Conservation (phyloP, 2,329 filamentous ascomycete species). For the Fusarium redolens region DNA sequence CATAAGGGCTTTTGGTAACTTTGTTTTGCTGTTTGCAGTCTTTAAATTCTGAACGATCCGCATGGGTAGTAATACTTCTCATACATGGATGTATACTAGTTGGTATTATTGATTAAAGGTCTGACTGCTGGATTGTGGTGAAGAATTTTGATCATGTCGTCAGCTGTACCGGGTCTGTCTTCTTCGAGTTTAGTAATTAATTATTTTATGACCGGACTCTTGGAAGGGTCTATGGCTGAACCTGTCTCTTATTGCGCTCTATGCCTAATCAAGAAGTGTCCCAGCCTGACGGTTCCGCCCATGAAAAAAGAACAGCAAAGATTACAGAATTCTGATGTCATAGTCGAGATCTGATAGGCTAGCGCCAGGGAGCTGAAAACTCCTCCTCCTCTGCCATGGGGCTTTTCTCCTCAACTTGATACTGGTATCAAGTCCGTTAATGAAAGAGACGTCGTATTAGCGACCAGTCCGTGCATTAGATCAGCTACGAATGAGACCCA, state of each 20-base stretch:
- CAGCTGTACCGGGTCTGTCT: not conserved
- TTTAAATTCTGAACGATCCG: not conserved
- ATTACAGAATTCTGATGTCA: not conserved
- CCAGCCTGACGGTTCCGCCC: not conserved
- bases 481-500: not conserved
- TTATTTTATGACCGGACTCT: not conserved
- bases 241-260: not conserved
- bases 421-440: not conserved
- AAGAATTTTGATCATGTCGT: not conserved
- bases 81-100: not conserved
- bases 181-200: not conserved
- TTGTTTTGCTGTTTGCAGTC: not conserved
- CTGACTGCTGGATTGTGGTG: not conserved
- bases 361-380: not conserved
- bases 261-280: not conserved
- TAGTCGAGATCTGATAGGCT: not conserved
- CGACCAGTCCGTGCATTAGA: not conserved
- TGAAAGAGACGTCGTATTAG: constrained; percentile 2
- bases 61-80: not conserved
- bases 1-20: not conserved
- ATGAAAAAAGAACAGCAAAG: not conserved
- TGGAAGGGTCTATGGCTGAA: not conserved
- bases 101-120: not conserved
- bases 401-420: not conserved
- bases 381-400: not conserved